Conservation (phyloP, 495 filamentous ascomycete genomes). For the Penicillium macrosclerotiorum region DNA sequence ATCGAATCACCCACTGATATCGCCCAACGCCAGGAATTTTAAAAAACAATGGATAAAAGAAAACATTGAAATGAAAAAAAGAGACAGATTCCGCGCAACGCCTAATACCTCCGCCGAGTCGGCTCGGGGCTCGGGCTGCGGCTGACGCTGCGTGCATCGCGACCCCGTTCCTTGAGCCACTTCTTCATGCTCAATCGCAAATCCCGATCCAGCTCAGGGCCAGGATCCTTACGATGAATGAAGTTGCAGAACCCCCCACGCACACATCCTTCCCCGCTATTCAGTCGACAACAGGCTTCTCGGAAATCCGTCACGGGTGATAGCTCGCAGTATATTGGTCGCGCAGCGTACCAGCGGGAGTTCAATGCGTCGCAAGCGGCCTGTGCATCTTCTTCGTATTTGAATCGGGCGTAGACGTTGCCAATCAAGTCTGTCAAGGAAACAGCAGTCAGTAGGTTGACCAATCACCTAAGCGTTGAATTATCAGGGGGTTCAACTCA, state of each 20-base stretch:
- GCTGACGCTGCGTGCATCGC: constrained; percentile 78
- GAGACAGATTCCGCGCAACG: constrained; percentile 8
- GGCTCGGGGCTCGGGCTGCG: constrained; percentile 77
- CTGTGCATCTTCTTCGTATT: constrained; percentile 97
- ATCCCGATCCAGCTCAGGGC: constrained; percentile 82
- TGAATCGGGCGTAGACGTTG: constrained; percentile 99
- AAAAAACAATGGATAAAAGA: constrained; percentile 7
- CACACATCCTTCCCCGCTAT: constrained; percentile 93
- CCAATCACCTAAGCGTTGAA: not conserved
- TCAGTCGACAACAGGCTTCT: constrained; percentile 94
- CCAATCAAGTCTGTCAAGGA: constrained; percentile 76
- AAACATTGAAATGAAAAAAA: constrained; percentile 12
- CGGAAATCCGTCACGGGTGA: constrained; percentile 97
- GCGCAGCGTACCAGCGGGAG: constrained; percentile 92
- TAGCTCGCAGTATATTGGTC: constrained; percentile 97
- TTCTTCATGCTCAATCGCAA: constrained; percentile 88
- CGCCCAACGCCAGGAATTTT: constrained; percentile 30
- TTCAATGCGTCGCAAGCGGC: constrained; percentile 92
- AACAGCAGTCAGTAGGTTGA: constrained; percentile 15
- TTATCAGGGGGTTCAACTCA: constrained; percentile 42
- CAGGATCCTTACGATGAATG: constrained; percentile 95
- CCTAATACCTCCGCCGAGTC: constrained; percentile 63
- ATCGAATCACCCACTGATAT: constrained; percentile 19
- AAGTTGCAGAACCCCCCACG: constrained; percentile 98
- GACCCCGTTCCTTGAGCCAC: constrained; percentile 83